Base-by-base conservation (phyloP, 2,329 filamentous ascomycete genomes). In the Diaporthe sp. region DNA sequence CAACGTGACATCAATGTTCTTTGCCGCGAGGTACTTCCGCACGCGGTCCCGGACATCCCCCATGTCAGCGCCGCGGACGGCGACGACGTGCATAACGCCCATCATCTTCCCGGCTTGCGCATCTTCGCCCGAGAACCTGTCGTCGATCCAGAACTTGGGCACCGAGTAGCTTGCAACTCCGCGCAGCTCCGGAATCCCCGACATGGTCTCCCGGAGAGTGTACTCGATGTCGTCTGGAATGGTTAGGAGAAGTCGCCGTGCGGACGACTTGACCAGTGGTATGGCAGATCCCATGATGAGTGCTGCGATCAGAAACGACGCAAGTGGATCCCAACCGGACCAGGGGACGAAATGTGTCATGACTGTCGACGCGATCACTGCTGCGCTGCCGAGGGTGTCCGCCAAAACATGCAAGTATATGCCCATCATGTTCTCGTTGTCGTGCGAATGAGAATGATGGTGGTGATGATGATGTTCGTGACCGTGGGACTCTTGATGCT, bases 361-460 rank as follows among this genome's bases (percentile, higher is more conserved):
- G 0, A 95, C 87, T 0, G 97, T 99, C 10, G 95, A 98, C 47
- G 95, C 91, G 77, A 99, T 98, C 65, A 99, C 97, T 1, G 97
- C 97, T 1, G 96, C 94, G 73, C 96, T 98, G 37, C 97, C 97
- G 42, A 98, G 92, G 0, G 97, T 98, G 82, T 99, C 97, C 8
- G 97, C 97, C 39, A 98, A 89, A 70, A 99, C 94, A 81, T 99
- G 97, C 28, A 99, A 88, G 84, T 98, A 99, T 79, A 99, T 98
- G 17, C 97, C 97, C 80, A 97, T 86, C 96, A 99, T 98, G 82
- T 99, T 99, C 81, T 99, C 97, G 83, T 98, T 98, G 77, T 95
- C 94, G 81, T 96, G 94, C n/a, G 86, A 85, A 79, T 92, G 88
- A 28, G 81, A 81, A 77, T 83, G 82, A 61, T 84, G 80, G 71